Conservation (phyloP, 2,329 filamentous ascomycete genomes). For the Fusarium sp. region DNA sequence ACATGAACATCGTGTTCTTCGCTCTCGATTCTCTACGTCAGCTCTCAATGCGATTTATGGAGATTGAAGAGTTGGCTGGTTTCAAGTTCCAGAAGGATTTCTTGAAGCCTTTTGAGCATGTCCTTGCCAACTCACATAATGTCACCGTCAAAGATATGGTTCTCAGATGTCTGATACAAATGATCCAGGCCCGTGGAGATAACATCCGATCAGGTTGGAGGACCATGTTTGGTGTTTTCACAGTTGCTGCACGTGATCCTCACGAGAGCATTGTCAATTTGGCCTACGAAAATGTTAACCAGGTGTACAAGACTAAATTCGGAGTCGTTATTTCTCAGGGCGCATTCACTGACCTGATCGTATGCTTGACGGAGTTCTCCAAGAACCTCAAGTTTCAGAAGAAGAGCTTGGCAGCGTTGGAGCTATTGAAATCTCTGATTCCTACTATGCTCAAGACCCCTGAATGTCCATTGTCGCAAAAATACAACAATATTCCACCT, state of each 20-base stretch:
- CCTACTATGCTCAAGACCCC: conserved; percentile 95
- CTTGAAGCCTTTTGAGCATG: conserved; percentile 96
- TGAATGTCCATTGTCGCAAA: conserved; percentile 88
- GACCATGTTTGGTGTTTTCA: conserved; percentile 99
- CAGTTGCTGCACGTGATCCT: conserved; percentile 90
- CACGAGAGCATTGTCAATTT: conserved; percentile 97
- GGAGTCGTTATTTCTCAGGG: conserved; percentile 96
- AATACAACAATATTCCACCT: conserved; percentile 56
- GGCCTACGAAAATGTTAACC: conserved; percentile 95
- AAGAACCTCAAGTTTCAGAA: conserved; percentile 99
- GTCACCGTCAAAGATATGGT: conserved; percentile 98
- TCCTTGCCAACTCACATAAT: conserved; percentile 92
- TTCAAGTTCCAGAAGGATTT: conserved; percentile 99
- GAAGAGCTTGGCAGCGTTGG: conserved; percentile 95
- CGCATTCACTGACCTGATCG: conserved; percentile 94
- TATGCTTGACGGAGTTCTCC: conserved; percentile 97
- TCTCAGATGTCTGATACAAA: conserved; percentile 93
- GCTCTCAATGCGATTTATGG: conserved; percentile 98
- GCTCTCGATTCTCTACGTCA: conserved; percentile 95
- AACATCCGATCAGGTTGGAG: conserved; percentile 99
- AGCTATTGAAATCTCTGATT: conserved; percentile 92
- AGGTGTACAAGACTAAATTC: conserved; percentile 95
- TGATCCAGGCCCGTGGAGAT: conserved; percentile 97
- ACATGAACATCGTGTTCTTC: conserved; percentile 97
- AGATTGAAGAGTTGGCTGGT: conserved; percentile 95